phyloP scores from a whole-genome alignment of 306 rosid species.

The Boehmeria nivea region DNA sequence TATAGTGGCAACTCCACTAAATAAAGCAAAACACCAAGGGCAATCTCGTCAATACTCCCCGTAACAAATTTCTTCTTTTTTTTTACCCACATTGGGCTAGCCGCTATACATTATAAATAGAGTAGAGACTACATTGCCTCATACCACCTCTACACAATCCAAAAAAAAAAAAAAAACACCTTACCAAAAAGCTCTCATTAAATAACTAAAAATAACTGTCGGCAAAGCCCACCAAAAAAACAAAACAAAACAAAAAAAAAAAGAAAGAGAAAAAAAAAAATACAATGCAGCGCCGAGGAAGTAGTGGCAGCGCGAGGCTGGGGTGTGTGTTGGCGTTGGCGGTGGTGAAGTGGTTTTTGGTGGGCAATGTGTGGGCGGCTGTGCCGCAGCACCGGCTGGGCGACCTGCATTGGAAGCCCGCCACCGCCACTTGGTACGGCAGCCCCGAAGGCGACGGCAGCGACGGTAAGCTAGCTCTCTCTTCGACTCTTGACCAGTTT shows the following conservation, averaged over 20 bases:
- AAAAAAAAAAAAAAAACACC: neutral
- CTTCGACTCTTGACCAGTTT: neutral
- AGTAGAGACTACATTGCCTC: neutral
- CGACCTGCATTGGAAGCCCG: conserved; percentile 64
- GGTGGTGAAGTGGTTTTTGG: neutral
- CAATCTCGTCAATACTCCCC: conserved; percentile 1
- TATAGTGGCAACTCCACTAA: conserved; percentile 31
- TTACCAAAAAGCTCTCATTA: neutral
- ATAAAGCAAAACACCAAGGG: conserved; percentile 15
- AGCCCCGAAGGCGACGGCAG: conserved; percentile 96
- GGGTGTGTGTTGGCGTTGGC: conserved; percentile 4
- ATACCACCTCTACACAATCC: neutral
- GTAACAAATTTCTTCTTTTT: neutral
- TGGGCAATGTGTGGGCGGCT: conserved; percentile 13
- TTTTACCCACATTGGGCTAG: too few relatives aligned
- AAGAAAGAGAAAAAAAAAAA: neutral
- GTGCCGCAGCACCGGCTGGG: conserved; percentile 21
- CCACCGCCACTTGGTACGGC: conserved; percentile 93
- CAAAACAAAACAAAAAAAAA: neutral
- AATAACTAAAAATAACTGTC: conserved; percentile 28
- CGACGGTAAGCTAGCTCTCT: conserved; percentile 40
- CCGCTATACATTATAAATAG: neutral
- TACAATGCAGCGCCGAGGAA: conserved; percentile 41
- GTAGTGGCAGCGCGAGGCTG: conserved; percentile 9
- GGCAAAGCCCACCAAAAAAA: conserved; percentile 15